Evolutionary conservation across 306 rosid genomes (phyloP), one percentile per base, ranked within the genome.

Genomic region (Trifolium repens): DNA sequence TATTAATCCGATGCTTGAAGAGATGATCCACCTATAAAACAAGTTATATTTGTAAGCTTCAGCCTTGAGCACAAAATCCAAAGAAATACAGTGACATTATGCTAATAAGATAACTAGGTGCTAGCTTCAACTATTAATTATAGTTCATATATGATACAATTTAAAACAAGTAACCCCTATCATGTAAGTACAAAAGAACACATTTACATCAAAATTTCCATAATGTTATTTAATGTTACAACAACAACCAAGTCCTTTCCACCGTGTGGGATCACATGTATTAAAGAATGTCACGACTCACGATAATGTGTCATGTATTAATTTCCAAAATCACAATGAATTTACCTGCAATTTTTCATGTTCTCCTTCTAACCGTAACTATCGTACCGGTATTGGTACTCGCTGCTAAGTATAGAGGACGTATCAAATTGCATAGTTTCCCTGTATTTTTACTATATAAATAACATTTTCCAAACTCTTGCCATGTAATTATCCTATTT

Each of bases 1-100:
- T 88, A 85, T 84, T 91, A 69, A 90, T 80, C 85, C 97, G 89
- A 78, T 94, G 96, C 85, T 83, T 90, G 90, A 94, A 94, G 60
- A 94, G 86, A 88, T 94, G 99, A 49, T 92, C 97, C 79, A 92
- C 99, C 98, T 94, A 83, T 40, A 67, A 82, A 64, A 68, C 61
- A 81, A 82, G 71, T 47, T 68, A 49, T 74, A 61, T 76, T 43
- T 32, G 69, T 49, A 40, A 78, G 60, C 34, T 30, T 30, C 34
- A 30, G 34, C 34, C 47, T 63, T 75, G 69, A 30, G 42, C 73
- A 65, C 27, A 70, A 54, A 72, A 50, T 67, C 59, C 76, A 47
- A 67, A 55, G 37, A 35, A 12, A 55, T 34, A 78, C 15, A 53
- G 44, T 34, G 24, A 53, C 46, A 26, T 49, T 54, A 40, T 62